Conservation (phyloP, 305 asterid species). For the Plantago lanceolata region DNA sequence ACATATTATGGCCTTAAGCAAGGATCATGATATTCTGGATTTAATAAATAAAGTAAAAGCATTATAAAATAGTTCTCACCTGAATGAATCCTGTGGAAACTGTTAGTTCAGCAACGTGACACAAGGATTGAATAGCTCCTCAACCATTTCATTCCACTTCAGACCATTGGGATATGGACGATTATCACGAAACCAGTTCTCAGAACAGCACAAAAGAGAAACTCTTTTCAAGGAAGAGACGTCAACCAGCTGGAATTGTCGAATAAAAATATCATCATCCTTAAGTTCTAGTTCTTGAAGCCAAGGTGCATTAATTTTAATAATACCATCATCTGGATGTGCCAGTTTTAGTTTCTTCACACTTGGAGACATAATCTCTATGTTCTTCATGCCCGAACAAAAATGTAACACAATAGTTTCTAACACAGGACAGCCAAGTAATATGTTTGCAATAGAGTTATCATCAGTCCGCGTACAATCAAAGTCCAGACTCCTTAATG, state of each 20-base stretch:
- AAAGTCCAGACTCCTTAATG: neutral
- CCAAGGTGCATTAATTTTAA: constrained; percentile 2
- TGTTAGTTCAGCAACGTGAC: neutral
- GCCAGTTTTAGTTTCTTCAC: neutral
- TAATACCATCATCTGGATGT: neutral
- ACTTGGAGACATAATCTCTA: neutral
- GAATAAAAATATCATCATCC: neutral
- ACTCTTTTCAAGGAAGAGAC: constrained; percentile 5
- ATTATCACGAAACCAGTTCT: neutral
- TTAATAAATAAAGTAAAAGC: neutral
- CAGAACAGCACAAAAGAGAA: no score
- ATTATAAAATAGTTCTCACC: neutral
- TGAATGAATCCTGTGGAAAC: neutral
- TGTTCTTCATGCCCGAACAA: neutral
- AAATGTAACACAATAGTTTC: neutral
- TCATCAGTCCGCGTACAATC: no score
- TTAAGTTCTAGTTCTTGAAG: neutral
- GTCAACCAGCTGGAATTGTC: neutral
- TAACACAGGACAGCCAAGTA: neutral
- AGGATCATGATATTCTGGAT: no score
- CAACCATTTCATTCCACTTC: constrained; percentile 4
- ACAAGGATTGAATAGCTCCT: neutral
- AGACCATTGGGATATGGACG: neutral
- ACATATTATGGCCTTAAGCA: neutral
- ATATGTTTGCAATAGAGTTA: neutral